Percentiles rank a stretch among this genome's conserved stretches.
Evolutionary conservation across 1,284 basidiomycete genomes (phyloP).

Genomic region (Ustilago tritici): DNA sequence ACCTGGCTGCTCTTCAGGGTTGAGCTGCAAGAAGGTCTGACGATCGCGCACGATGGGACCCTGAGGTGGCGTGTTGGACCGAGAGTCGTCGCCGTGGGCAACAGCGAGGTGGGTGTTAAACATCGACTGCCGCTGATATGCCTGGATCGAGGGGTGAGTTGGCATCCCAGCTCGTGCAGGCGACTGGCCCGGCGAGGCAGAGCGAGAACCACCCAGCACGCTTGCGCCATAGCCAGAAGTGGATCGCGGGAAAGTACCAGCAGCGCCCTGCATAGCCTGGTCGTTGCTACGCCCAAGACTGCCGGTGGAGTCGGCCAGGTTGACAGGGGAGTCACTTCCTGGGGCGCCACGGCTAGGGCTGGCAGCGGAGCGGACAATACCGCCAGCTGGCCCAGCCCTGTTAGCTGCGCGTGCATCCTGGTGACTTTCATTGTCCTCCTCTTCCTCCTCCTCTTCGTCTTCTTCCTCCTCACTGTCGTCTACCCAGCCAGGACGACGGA

Average conservation of each 20-base stretch:
- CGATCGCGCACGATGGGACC: constrained; percentile 42
- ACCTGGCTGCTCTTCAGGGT: constrained; percentile 63
- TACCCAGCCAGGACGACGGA: constrained; percentile 49
- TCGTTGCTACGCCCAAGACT: constrained; percentile 33
- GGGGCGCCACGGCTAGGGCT: constrained; percentile 33
- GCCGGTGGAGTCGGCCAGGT: constrained; percentile 36
- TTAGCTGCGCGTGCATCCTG: constrained; percentile 2
- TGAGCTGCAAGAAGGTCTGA: constrained; percentile 64
- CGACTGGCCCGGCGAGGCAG: constrained; percentile 39
- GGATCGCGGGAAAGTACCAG: constrained; percentile 29
- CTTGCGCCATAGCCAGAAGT: constrained; percentile 36
- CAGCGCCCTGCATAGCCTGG: constrained; percentile 9
- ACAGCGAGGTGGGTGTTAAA: constrained; percentile 59
- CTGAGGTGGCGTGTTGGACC: constrained; percentile 54
- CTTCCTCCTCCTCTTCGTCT: constrained; percentile 63
- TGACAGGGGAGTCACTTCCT: constrained; percentile 35
- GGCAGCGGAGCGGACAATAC: constrained; percentile 25
- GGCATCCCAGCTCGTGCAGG: constrained; percentile 25
- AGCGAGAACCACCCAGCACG: constrained; percentile 22
- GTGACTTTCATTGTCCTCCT: constrained; percentile 59
- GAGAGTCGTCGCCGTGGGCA: constrained; percentile 51
- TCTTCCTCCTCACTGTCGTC: constrained; percentile 59
- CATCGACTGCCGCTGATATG: constrained; percentile 54
- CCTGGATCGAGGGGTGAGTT: constrained; percentile 43
- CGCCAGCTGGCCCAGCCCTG: constrained; percentile 1